A percentile compares a stretch with the other conserved stretches of the same genome.
Evolutionary conservation across 352 stramenopile genomes (phyloP).

Genomic region (Peronosclerospora sorghi): DNA sequence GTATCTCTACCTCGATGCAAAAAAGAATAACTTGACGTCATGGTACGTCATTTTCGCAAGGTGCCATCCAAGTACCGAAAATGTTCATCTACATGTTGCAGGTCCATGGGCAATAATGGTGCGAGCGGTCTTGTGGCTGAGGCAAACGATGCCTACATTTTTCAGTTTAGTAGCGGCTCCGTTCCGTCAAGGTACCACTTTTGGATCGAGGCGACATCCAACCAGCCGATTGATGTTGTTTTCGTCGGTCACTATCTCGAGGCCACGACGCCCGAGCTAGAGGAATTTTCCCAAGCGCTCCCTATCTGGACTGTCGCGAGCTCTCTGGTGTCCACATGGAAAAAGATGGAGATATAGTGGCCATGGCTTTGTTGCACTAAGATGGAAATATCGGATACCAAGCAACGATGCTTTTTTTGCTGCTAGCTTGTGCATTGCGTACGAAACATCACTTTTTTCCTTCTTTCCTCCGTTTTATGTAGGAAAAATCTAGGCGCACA

Average conservation of each 20-base stretch:
- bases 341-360: conserved; percentile 39
- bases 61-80: neutral
- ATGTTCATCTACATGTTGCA: conserved; percentile 5
- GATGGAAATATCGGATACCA: too few relatives aligned
- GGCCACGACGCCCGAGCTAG: conserved; percentile 33
- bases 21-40: conserved; percentile 46
- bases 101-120: conserved; percentile 64
- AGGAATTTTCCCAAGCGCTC: conserved; percentile 28
- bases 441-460: too few relatives aligned
- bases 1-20: conserved; percentile 73
- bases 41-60: conserved; percentile 27
- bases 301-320: conserved; percentile 37
- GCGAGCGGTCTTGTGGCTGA: conserved; percentile 38
- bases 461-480: too few relatives aligned
- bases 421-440: too few relatives aligned
- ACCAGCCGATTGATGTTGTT: conserved; percentile 37
- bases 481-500: too few relatives aligned
- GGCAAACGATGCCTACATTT: conserved; percentile 59
- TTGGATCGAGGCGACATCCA: conserved; percentile 56
- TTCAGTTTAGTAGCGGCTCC: conserved; percentile 56
- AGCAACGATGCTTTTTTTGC: too few relatives aligned
- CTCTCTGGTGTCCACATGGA: conserved; percentile 48
- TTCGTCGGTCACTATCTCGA: conserved; percentile 67
- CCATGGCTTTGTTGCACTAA: too few relatives aligned
- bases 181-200: conserved; percentile 57